Evolutionary conservation across 2,329 filamentous ascomycete species (phyloP).

Genomic region (Verticillium alfalfae): DNA sequence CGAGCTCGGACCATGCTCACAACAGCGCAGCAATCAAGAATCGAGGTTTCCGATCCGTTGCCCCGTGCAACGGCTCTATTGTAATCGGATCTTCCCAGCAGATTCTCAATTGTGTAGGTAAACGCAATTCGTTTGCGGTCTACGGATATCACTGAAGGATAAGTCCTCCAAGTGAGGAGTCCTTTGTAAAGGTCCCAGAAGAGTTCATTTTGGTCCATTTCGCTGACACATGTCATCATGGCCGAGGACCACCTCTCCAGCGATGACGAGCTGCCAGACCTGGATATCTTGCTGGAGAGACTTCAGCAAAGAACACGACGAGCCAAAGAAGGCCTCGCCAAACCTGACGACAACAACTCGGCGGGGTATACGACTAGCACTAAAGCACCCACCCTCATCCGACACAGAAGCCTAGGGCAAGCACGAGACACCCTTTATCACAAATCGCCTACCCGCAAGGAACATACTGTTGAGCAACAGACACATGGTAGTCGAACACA

Average conservation of each 20-base stretch:
- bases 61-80: slow-evolving; percentile 10
- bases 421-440: background rate
- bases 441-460: background rate
- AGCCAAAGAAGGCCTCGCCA: background rate
- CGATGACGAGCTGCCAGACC: slow-evolving; percentile 35
- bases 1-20: background rate
- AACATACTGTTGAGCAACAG: background rate
- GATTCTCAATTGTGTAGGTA: background rate
- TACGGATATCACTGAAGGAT: too few relatives aligned
- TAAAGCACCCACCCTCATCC: background rate
- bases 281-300: slow-evolving; percentile 21
- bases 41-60: background rate
- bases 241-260: slow-evolving; percentile 19
- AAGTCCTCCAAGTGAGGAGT: too few relatives aligned
- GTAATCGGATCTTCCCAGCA: background rate
- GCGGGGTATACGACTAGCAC: background rate
- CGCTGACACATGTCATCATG: background rate
- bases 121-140: too few relatives aligned
- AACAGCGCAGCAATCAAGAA: too few relatives aligned
- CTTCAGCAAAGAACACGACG: slow-evolving; percentile 4
- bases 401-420: background rate
- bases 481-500: background rate
- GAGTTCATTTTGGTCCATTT: too few relatives aligned
- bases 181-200: too few relatives aligned
- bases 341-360: background rate